Base-by-base conservation (phyloP, 1,284 basidiomycete species). In the Ceratobasidium sp. region DNA sequence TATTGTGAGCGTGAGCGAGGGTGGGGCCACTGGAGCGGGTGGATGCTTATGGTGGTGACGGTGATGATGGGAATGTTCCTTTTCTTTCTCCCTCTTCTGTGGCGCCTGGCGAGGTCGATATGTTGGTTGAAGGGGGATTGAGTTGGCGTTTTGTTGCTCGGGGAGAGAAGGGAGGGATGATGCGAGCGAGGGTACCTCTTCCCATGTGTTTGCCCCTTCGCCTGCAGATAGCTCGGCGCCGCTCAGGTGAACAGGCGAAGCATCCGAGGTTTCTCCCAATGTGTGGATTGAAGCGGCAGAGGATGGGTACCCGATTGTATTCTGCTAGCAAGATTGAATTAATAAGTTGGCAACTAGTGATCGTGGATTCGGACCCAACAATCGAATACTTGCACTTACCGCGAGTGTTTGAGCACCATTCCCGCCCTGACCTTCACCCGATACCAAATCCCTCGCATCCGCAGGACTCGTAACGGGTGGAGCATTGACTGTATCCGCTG, bases 1-100 rank as follows among this genome's bases (percentile, higher is more conserved):
- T 78, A 96, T 88, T 20, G 93, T 90, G n/a, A 94, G 87, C 0
- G 96, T 95, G 67, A 88, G 83, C 26, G 92, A 91, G 4, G 89
- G 85, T 71, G 89, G 85, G 23, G 83, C 77, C 71, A 82, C 52
- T 46, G 79, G 80, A 26, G 13, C 67, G 78, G 73, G 84, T 64
- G 80, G 82, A 78, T 80, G 81, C 73, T 81, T 67, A 23, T 83
- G 82, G 50, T 68, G 70, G n/a, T 65, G 56, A 3, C 46, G n/a
- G n/a, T n/a, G n/a, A n/a, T n/a, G n/a, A 56, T 64, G 84, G 77
- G 79, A 83, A 17, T 81, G 62, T 62, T 78, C 75, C 61, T 71
- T 61, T 57, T 81, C 73, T 78, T 81, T 73, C 65, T 78, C 75
- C 65, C 62, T 61, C 42, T 64, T 78, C n/a, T n/a, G 83, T 77